Conservation (phyloP, 2,329 filamentous ascomycete genomes). For the Chlorencoelia australis region DNA sequence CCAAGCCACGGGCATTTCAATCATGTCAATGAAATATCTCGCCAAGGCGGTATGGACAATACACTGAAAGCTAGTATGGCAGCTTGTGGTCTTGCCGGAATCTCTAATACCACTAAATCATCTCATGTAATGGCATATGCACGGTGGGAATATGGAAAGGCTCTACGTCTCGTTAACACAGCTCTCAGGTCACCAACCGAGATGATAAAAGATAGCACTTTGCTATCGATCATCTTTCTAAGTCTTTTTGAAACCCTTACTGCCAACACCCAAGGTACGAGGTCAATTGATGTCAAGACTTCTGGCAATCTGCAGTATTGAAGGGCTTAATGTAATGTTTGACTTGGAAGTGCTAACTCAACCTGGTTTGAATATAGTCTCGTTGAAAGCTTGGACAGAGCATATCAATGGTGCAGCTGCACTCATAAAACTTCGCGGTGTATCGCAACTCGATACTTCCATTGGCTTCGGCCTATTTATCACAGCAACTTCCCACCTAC, state of each 20-base stretch:
- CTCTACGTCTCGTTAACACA: conserved; percentile 38
- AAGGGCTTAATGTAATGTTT: too few species aligned
- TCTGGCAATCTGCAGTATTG: too few species aligned
- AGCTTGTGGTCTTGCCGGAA: conserved; percentile 40
- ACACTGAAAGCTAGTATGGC: conserved; percentile 29
- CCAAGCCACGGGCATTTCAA: conserved; percentile 8
- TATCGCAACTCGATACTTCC: conserved; percentile 35
- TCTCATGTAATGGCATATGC: conserved; percentile 36
- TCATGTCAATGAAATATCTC: conserved; percentile 7
- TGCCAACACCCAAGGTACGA: too few species aligned
- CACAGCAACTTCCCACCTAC: conserved; percentile 40
- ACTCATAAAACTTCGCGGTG: conserved; percentile 38
- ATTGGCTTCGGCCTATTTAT: conserved; percentile 42
- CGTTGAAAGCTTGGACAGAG: conserved; percentile 40
- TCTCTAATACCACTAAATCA: conserved; percentile 30
- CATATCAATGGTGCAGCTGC: conserved; percentile 43
- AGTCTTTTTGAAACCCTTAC: conserved; percentile 43
- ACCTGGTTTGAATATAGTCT: conserved; percentile 30
- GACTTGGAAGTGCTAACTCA: too few species aligned
- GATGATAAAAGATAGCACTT: conserved; percentile 40
- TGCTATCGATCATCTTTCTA: conserved; percentile 42
- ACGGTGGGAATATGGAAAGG: conserved; percentile 38
- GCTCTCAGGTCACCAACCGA: conserved; percentile 36
- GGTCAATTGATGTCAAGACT: too few species aligned
- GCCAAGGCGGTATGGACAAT: conserved; percentile 4